Conservation (phyloP, 805 yeast genomes). For the Pichia cabralensis region DNA sequence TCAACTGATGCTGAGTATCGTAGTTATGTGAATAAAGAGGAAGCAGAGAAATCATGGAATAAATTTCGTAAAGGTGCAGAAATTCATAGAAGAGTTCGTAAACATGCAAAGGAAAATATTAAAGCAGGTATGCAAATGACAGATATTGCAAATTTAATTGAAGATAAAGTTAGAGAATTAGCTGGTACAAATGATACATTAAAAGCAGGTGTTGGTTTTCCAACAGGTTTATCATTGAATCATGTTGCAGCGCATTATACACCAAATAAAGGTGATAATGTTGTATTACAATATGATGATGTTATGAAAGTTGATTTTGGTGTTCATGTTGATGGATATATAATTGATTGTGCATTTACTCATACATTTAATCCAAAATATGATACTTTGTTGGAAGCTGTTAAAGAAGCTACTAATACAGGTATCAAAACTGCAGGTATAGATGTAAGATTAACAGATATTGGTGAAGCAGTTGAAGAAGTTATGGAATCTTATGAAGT, state of each 20-base stretch:
- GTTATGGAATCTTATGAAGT: conserved; percentile 95
- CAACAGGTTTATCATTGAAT: conserved; percentile 92
- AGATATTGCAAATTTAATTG: conserved; percentile 84
- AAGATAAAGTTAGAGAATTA: conserved; percentile 69
- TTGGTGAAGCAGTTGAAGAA: conserved; percentile 93
- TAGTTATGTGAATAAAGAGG: conserved; percentile 3
- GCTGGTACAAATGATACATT: conserved; percentile 49
- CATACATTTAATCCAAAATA: conserved; percentile 78
- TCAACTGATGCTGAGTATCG: conserved; percentile 74
- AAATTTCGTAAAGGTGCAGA: conserved; percentile 95
- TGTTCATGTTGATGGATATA: conserved; percentile 90
- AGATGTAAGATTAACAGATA: conserved; percentile 88
- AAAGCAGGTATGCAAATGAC: conserved; percentile 90
- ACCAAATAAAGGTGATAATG: conserved; percentile 89
- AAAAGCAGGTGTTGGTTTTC: conserved; percentile 91
- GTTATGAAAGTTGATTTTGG: conserved; percentile 97
- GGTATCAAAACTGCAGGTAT: conserved; percentile 92
- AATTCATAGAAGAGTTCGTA: conserved; percentile 85
- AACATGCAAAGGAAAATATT: conserved; percentile 60
- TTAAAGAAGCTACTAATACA: conserved; percentile 85
- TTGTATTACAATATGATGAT: conserved; percentile 73
- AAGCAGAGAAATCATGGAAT: conserved; percentile 44
- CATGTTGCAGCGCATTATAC: conserved; percentile 97
- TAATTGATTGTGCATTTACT: conserved; percentile 93
- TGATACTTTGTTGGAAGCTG: conserved; percentile 74